Conservation (phyloP, 257 asterid genomes). For the Nicotiana attenuata region DNA sequence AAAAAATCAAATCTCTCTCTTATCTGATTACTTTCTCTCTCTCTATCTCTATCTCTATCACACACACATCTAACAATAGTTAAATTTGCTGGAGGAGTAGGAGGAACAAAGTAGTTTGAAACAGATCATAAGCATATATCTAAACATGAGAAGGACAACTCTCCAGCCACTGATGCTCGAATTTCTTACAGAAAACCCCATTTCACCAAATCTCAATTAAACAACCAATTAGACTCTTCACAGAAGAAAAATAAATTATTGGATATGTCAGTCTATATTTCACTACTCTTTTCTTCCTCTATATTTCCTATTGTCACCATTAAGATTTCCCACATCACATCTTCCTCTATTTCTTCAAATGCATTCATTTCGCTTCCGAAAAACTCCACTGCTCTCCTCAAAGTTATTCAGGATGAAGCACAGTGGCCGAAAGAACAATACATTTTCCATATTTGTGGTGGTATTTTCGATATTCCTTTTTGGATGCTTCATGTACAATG, state of each 20-base stretch:
- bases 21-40: no score
- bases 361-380: constrained; percentile 63
- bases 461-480: constrained; percentile 58
- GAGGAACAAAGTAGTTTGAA: constrained; percentile 9
- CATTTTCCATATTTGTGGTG: constrained; percentile 46
- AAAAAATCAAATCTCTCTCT: no score
- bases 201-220: constrained; percentile 50
- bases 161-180: constrained; percentile 42
- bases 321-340: constrained; percentile 10
- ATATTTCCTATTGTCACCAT: background rate
- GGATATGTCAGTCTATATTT: constrained; percentile 14
- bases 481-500: constrained; percentile 79
- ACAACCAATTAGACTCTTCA: background rate
- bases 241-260: background rate
- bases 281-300: constrained; percentile 12
- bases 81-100: constrained; percentile 5
- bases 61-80: background rate
- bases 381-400: constrained; percentile 31
- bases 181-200: constrained; percentile 35
- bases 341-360: constrained; percentile 25
- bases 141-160: constrained; percentile 33
- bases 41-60: no score
- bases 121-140: background rate
- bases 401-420: constrained; percentile 48
- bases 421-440: constrained; percentile 42